Evolutionary conservation across 2,329 filamentous ascomycete genomes (phyloP), one percentile per base, ranked within the genome.

Genomic region (Talaromyces rugulosus): DNA sequence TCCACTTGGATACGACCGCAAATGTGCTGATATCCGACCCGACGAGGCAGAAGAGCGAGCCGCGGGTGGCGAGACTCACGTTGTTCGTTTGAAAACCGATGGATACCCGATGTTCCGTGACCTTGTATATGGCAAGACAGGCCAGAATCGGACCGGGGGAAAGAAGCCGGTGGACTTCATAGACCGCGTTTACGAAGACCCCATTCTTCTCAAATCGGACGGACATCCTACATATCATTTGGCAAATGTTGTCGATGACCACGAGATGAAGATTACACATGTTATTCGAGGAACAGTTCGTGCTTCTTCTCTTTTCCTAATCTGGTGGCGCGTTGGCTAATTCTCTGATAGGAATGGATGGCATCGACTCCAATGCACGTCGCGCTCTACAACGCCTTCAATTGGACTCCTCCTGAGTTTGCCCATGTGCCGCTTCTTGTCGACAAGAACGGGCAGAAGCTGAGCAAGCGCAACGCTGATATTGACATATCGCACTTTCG

Each of bases 161-260:
- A 62, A 69, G 72, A 82, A 66, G 66, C 77, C 58, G 77, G 66
- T 74, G 61, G 74, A 75, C 40, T 69, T 75, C 57, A 77, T 76
- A 62, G 79, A 82, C 59, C 77, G 75, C 40, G 81, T 83, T 28
- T 88, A 82, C 65, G 91, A 95, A 67, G 93, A 98, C 70, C 94
- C 92, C 23, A 90, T 99, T 64, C 81, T 99, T 47, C 80, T 97
- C 63, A 99, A 99, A 75, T 89, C 88, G 0, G 95, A 99, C 72
- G 93, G 92, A 0, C 90, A 90, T 66, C 95, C 95, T 0, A 99
- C 96, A 0, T 99, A 99, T 71, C 95, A 99, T 75, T 88, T 99
- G 64, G 95, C 95, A 4, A 99, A 98, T 71, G 94, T 99, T 8
- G 89, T 99, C 4, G 95, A 99, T 71, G 95, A 99, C 71, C 91